These are phyloP conservation scores for Rhodosporidiobolus odoratus DNA, from an alignment of 768 basidiomycete species.

Conservation along the genomic window DNA sequence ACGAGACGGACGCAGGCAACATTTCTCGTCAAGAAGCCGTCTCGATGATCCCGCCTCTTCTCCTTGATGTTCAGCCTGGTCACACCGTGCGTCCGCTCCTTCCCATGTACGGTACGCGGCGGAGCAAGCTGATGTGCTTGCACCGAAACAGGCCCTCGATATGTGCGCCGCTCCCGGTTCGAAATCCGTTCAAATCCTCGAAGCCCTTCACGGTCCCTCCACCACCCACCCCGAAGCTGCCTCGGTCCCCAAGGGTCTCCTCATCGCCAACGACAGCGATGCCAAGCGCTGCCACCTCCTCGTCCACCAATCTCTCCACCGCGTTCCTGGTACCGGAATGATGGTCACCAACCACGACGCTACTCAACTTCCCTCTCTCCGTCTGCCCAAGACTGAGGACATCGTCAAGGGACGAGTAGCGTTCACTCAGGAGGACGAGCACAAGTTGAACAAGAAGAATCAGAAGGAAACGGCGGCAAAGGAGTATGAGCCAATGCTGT, in stretches of 20 bases:
- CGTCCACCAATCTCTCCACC: conserved; percentile 84
- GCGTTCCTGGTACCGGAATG: conserved; percentile 82
- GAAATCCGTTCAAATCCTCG: conserved; percentile 95
- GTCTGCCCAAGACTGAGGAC: conserved; percentile 11
- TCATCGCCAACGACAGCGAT: conserved; percentile 94
- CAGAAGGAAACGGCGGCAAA: conserved; percentile 41
- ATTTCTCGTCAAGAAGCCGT: conserved; percentile 94
- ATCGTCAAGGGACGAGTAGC: background rate
- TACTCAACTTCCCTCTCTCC: conserved; percentile 62
- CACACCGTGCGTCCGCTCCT: conserved; percentile 55
- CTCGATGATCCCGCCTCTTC: conserved; percentile 96
- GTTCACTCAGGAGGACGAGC: conserved; percentile 28
- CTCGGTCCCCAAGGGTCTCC: conserved; percentile 68
- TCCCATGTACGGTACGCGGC: too few relatives aligned
- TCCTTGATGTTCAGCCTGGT: conserved; percentile 89
- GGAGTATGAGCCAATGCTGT: conserved; percentile 59
- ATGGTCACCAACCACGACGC: conserved; percentile 97
- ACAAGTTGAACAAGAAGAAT: background rate
- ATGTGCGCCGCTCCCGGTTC: conserved; percentile 99
- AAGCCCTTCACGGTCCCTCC: conserved; percentile 78
- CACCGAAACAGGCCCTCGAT: conserved; percentile 70
- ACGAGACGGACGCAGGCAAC: conserved; percentile 97
- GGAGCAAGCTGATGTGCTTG: too few relatives aligned
- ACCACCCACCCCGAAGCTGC: conserved; percentile 47
- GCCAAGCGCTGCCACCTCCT: conserved; percentile 90